Evolutionary conservation across 805 yeast species (phyloP), one percentile per base, ranked within the genome.

Genomic region (Nakazawaea anatomiae): DNA sequence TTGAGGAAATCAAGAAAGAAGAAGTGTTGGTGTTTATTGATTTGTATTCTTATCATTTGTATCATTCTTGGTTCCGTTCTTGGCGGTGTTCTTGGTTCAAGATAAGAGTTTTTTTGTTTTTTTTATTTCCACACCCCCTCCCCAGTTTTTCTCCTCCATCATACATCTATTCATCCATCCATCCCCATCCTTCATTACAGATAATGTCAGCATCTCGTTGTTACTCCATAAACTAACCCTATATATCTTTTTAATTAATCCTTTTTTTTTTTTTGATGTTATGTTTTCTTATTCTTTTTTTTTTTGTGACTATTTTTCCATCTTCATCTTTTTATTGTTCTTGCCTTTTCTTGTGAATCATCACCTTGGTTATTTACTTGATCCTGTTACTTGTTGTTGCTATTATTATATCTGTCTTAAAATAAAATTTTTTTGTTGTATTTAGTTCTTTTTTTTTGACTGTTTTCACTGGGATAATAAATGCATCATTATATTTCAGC

Each of bases 1-100:
- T 98, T 98, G 49, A 82, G 84, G 68, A 85, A 86, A 63, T 95
- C 96, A 50, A 84, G 99, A 76, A 89, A 74, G 68, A 89, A 89
- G 84, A 90, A 81, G 75, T 80, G 89, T 76, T 87, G 94, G 83
- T 87, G 96, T 66, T 75, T 80, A 63, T 71, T 84, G 70, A 83
- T 89, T 65, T 65, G 75, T 60, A 70, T 79, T 56, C 61, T 83
- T 48, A 75, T 87, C 58, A 66, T 85, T 52, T 73, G 79, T 56
- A 80, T 86, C 53, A 73, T 88, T 61, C 84, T 87, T 42, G 81
- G 83, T 56, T 82, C 80, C 50, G 79, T 85, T 59, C 90, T 88
- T 64, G 85, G 78, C 53, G 76, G 75, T 68, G 78, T 78, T 55
- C 67, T 66, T 53, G 71, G 71, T n/a, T 31, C 44, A 28, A 45